Evolutionary conservation across 176 grass and related monocot species (phyloP), one percentile per base, ranked within the genome.

Genomic region (Eragrostis curvula): DNA sequence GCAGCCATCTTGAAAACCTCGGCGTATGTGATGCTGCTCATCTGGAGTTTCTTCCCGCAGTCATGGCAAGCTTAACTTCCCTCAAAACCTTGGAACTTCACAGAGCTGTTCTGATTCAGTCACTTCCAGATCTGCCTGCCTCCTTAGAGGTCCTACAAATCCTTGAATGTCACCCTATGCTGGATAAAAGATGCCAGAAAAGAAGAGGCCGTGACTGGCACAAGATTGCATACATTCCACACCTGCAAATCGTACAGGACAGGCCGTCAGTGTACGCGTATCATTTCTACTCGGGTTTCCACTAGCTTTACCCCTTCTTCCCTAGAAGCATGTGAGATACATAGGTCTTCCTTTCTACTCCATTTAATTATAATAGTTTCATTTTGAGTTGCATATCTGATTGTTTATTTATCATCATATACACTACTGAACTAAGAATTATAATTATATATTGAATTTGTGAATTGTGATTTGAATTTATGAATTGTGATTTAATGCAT

Each of bases 71-170:
- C 12, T 20, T 61, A 24, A 27, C 56, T 40, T 77, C 56, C 21
- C 74, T 77, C 12, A 9, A 44, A 45, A 29, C 23, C 2, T 44
- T 77, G 56, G 13, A 17, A 12, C 14, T 77, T 20, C 9, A 0
- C 15, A 14, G 6, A n/a, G 36, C 80, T 50, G 5, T 32, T 8
- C 25, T 64, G 68, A 20, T 83, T 14, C 57, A 49, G 44, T 65
- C 69, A 63, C 25, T 83, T 59, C 80, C 80, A 73, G 80, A 64
- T 29, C 53, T 82, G 25, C 80, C 80, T 30, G 30, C 68, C 67
- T 83, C 80, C 67, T 57, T 82, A 46, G 10, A 23, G 6, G 0
- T 3, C 39, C 10, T 82, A 20, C 15, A 28, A 12, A 25, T 83
- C 18, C 10, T 4, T 23, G 56, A 16, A 32, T 83, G 80, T 48